Percentiles rank a stretch among this genome's conserved stretches.
phyloP scores from a whole-genome alignment of 2,329 filamentous ascomycete genomes.

The Cladobotryum mycophilum region DNA sequence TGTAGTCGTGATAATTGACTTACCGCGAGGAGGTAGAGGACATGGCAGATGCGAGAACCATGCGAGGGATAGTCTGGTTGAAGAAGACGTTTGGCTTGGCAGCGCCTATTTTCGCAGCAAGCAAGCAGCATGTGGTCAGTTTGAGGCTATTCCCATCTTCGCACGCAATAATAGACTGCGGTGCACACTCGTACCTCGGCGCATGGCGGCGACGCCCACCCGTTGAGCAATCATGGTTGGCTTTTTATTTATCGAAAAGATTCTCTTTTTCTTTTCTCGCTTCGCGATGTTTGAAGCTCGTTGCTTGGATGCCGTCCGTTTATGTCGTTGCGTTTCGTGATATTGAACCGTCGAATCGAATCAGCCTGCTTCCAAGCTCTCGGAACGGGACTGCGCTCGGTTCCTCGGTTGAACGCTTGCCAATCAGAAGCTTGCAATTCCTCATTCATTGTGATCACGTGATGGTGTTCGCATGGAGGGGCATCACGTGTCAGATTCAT shows the following conservation, averaged over 20 bases:
- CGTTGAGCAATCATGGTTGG: conserved; percentile 50
- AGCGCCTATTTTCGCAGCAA: conserved; percentile 24
- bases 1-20: conserved; percentile 10
- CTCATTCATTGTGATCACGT: conserved; percentile 29
- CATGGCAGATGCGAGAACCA: conserved; percentile 36
- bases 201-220: conserved; percentile 52
- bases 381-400: conserved; percentile 22
- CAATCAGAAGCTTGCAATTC: conserved; percentile 35
- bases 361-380: background rate
- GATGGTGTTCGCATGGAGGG: conserved; percentile 3
- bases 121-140: background rate
- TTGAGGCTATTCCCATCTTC: background rate
- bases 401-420: conserved; percentile 37
- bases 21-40: conserved; percentile 44
- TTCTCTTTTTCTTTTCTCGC: background rate
- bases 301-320: background rate
- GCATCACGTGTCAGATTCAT: conserved; percentile 1
- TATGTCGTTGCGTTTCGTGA: no score
- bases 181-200: conserved; percentile 42
- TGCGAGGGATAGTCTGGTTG: conserved; percentile 40
- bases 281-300: background rate
- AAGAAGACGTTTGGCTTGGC: conserved; percentile 42
- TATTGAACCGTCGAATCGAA: no score
- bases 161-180: no score
- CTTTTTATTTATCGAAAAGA: background rate